Percentiles rank a stretch among this genome's conserved stretches.
phyloP scores from a whole-genome alignment of 768 basidiomycete species.

The Boletus subcaerulescens region DNA sequence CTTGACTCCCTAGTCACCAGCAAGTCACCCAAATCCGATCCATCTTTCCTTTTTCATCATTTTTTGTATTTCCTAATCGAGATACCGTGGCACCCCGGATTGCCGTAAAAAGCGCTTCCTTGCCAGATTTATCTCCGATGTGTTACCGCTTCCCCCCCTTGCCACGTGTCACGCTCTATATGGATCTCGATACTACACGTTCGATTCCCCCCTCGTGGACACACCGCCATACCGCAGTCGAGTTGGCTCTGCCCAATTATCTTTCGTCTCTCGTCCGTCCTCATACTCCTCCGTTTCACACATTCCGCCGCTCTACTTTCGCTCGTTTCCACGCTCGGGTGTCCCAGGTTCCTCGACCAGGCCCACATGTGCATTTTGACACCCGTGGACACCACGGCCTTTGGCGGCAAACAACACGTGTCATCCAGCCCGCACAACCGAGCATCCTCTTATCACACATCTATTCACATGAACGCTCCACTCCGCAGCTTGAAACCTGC shows the following conservation, averaged over 20 bases:
- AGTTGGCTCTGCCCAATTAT: constrained; percentile 4
- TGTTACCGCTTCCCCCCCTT: neutral
- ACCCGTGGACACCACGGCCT: constrained; percentile 25
- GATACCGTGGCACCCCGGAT: constrained; percentile 30
- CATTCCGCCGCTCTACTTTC: constrained; percentile 1
- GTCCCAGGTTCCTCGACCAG: neutral
- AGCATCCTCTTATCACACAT: constrained; percentile 13
- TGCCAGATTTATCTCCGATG: constrained; percentile 29
- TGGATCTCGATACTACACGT: constrained; percentile 21
- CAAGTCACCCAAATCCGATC: constrained; percentile 8
- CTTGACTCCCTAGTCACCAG: too few relatives aligned
- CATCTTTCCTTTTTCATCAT: constrained; percentile 9
- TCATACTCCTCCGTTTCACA: neutral
- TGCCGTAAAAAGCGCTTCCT: constrained; percentile 21
- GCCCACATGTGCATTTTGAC: neutral
- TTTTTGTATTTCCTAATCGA: constrained; percentile 20
- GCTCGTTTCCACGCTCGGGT: constrained; percentile 10
- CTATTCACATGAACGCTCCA: constrained; percentile 20
- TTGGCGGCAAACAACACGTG: constrained; percentile 13
- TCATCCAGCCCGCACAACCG: constrained; percentile 14
- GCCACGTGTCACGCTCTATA: constrained; percentile 25
- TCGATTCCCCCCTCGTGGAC: constrained; percentile 13
- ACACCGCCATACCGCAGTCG: constrained; percentile 19
- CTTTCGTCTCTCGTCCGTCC: neutral
- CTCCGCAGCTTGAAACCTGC: neutral